Base-by-base conservation (phyloP, 805 yeast species). In the Tetrapisispora iriomotensis region DNA sequence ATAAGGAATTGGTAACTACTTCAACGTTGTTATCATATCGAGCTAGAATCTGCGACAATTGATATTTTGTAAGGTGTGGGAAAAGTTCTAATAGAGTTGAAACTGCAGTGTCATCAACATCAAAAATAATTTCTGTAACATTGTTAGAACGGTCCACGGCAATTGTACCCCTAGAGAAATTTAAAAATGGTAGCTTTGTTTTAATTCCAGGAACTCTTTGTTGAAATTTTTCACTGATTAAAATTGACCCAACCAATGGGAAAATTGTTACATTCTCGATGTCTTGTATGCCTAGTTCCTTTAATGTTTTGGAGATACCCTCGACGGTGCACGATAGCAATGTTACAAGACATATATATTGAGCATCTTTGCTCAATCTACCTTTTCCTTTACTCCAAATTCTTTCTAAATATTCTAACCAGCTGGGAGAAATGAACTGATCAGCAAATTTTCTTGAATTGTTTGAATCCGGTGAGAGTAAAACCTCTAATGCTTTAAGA, bases 391-490 rank as follows among this genome's bases (percentile, higher is more conserved):
- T 71, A 8, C 70, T 69, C 59, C 75, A 81, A 39, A 76, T 54
- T 28, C 62, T 65, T 48, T 82, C 90, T 31, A 82, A 50, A 12
- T 59, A 54, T 46, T 75, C 79, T 14, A 79, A 56, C 87, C 87
- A 82, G 9, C 65, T 60, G 1, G 61, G 49, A 17, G 64, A 64
- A 2, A 79, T 74, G 56, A 81, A 82, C 17, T 49, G 52, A 40
- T 74, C 80, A 53, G 76, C 68, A 55, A 81, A 78, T 23, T 46
- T 44, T 5, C 8, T 29, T 10, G 32, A 13, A 9, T 7, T 15
- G 20, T 44, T 49, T 21, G 54, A 45, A 26, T 57, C 50, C 1
- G 55, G 38, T 8, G 51, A 48, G 17, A 79, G 48, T 10, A 80
- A 54, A 36, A 54, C 38, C 19, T 72, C 66, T 31, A 78, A 59